Evolutionary conservation across 2,329 filamentous ascomycete species (phyloP), one percentile per base, ranked within the genome.

Genomic region (Pseudopyrenochaeta lycopersici): DNA sequence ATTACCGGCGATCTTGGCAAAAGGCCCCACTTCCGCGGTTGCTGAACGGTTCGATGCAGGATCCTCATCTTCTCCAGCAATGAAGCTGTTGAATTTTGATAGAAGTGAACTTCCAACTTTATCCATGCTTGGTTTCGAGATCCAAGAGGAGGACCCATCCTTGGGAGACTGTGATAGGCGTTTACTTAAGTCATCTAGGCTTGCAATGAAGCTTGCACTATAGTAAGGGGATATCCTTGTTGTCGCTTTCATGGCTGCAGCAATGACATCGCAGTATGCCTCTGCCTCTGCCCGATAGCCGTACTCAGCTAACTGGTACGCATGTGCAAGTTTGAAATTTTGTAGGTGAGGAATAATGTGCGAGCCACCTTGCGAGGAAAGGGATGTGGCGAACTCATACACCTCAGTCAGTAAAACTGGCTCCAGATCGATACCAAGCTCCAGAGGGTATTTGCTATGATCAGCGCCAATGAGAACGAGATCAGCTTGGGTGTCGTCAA

Each of bases 21-120:
- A 98, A 1, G 92, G 92, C 0, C 92, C 91, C 17, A 74, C 77
- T 44, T 84, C 84, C 30, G 75, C 81, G 39, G 85, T 86, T 4
- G 80, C 80, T 11, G 85, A 81, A 7, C 81, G 85, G 48, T 83
- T 83, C 0, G 84, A 86, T 9, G 81, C 81, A 30, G 82, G 81
- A 46, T 92, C 90, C 46, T 85, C 86, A 49, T 98, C 94, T 54
- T 97, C 94, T 12, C 95, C 96, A 46, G 90, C 88, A 56, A 99
- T 92, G 70, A 99, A 99, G 68, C 92, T 97, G 77, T 93, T 98
- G 78, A 99, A 97, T 54, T 90, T 92, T 60, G 88, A 92, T 85
- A 92, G 93, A 72, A 98, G 87, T 30, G 90, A 92, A 56, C 90
- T 92, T 2, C 93, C 95, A 0, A 98, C 92, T 76, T 96, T 97